These are phyloP conservation scores for Pythium volutum DNA, from an alignment of 352 stramenopile species.

Conservation along the genomic window DNA sequence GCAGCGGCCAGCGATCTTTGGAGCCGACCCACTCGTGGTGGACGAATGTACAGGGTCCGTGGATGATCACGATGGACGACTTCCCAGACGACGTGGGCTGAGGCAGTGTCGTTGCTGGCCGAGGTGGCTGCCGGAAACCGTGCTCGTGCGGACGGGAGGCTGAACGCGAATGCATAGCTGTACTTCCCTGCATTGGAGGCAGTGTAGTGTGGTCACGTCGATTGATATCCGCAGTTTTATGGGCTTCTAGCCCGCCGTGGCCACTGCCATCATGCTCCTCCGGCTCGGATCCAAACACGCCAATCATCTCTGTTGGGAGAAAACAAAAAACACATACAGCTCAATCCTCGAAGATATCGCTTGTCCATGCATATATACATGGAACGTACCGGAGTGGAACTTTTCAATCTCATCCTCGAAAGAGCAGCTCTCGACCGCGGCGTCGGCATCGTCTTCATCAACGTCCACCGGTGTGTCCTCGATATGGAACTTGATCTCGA, in stretches of 20 bases:
- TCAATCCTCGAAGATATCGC: not conserved
- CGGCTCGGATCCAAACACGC: slow-evolving; percentile 45
- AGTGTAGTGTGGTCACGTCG: not conserved
- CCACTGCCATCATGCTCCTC: slow-evolving; percentile 31
- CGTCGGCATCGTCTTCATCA: not conserved
- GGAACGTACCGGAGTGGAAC: slow-evolving; percentile 36
- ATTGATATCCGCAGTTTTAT: not conserved
- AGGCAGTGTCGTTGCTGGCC: not conserved
- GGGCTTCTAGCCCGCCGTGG: not conserved
- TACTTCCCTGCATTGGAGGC: not conserved
- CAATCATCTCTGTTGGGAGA: slow-evolving; percentile 42
- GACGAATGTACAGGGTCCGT: slow-evolving; percentile 20
- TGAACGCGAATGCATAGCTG: not conserved
- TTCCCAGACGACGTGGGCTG: not conserved
- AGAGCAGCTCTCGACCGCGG: slow-evolving; percentile 6
- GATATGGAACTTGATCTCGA: slow-evolving; percentile 51
- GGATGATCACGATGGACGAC: slow-evolving; percentile 8
- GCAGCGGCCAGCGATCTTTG: not conserved
- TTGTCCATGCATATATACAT: not conserved
- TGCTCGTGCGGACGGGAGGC: not conserved
- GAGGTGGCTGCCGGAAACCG: not conserved
- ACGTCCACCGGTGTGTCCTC: not conserved
- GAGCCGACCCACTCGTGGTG: slow-evolving; percentile 11
- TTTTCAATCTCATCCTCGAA: slow-evolving; percentile 39
- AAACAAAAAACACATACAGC: not conserved